Evolutionary conservation across 1,139 yeast genomes (phyloP), one percentile per base, ranked within the genome.

Genomic region (Pichia sp.): DNA sequence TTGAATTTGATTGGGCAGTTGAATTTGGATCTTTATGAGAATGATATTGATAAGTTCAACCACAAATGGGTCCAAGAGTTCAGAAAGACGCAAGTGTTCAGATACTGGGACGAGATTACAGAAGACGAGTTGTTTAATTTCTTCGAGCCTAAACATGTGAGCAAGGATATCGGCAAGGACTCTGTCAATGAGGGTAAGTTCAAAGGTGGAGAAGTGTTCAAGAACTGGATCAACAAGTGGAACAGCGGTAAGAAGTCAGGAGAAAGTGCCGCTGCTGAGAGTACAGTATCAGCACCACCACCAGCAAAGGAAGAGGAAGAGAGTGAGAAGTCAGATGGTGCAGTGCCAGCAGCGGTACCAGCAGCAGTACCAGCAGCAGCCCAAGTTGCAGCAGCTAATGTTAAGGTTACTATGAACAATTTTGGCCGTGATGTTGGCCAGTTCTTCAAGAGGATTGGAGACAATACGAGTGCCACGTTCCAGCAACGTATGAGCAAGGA

Each of bases 41-140:
- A 72, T 46, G 81, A 82, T 15, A 60, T 78, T 15, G 67, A 66
- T 32, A 61, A 73, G 46, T 90, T 83, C 61, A 80, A 81, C 52
- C 51, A 56, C 19, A 66, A 70, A 22, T 93, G 85, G 73, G 73
- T 85, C 18, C 72, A 72, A 8, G 63, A 61, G 14, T 93, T 98
- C 96, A 74, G 72, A 54, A 15, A 19, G 5, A 82, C 96, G 0
- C 74, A 77, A 49, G 89, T 87, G 61, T 91, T 71, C 66, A 67
- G 75, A 41, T 75, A 89, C 8, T 93, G 95, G 77, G 75, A 85
- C 58, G 59, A 68, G 24, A 74, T 73, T 54, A 88, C 97, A 2
- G 98, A 91, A 62, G 95, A 88, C 60, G 91, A 91, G 59, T 72
- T 93, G 31, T 91, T 91, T 69, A 95, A 90, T 60, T 81, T 93